Evolutionary conservation across 2,329 filamentous ascomycete genomes (phyloP).

Genomic region (Pseudonectria foliicola): DNA sequence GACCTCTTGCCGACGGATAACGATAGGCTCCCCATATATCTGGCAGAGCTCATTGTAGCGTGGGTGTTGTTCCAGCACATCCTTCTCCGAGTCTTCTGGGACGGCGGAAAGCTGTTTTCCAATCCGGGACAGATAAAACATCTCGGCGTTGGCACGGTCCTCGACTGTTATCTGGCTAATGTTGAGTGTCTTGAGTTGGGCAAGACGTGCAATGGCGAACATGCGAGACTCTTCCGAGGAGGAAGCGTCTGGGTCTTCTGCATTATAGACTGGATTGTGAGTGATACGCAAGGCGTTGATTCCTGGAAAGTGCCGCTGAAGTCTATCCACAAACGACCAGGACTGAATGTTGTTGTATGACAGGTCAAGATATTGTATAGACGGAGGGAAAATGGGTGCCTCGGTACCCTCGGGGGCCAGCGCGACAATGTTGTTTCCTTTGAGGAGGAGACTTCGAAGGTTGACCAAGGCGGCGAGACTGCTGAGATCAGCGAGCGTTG

Average conservation of each 20-base stretch:
- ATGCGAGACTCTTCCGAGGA: slow-evolving; percentile 78
- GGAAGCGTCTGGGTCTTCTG: slow-evolving; percentile 33
- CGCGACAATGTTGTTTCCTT: slow-evolving; percentile 63
- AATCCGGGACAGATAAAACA: slow-evolving; percentile 86
- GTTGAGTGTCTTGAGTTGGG: slow-evolving; percentile 61
- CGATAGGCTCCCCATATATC: slow-evolving; percentile 63
- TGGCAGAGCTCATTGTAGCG: slow-evolving; percentile 68
- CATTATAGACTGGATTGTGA: slow-evolving; percentile 75
- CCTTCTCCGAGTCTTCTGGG: slow-evolving; percentile 42
- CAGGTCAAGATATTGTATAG: slow-evolving; percentile 60
- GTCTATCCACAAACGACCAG: slow-evolving; percentile 68
- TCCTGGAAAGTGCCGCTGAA: slow-evolving; percentile 63
- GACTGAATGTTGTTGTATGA: slow-evolving; percentile 62
- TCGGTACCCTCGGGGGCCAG: slow-evolving; percentile 23
- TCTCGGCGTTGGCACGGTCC: slow-evolving; percentile 81
- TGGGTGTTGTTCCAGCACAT: slow-evolving; percentile 57
- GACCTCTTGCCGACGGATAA: slow-evolving; percentile 50
- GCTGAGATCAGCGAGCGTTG: slow-evolving; percentile 48
- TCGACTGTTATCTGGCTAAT: slow-evolving; percentile 62
- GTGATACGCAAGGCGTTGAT: slow-evolving; percentile 70
- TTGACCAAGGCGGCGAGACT: slow-evolving; percentile 43
- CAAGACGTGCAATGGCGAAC: slow-evolving; percentile 73
- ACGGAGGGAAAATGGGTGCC: slow-evolving; percentile 43
- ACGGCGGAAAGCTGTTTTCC: slow-evolving; percentile 63
- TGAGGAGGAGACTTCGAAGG: slow-evolving; percentile 60